Conservation (phyloP, 306 rosid species). For the Rosa chinensis region DNA sequence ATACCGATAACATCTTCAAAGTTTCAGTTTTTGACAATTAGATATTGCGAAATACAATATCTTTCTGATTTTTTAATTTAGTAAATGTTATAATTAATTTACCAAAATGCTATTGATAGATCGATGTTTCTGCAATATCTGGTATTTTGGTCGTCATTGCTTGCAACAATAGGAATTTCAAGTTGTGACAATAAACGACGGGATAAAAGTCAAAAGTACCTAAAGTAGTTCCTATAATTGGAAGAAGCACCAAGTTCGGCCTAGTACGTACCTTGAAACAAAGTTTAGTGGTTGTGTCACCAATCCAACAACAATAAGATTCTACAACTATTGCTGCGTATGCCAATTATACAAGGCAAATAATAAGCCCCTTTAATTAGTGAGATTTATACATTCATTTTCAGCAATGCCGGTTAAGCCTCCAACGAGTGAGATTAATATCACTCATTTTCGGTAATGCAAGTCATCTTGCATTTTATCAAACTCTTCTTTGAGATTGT, state of each 20-base stretch:
- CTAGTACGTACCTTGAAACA: background rate
- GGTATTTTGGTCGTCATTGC: background rate
- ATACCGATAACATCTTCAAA: background rate
- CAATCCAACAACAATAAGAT: background rate
- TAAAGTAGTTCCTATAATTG: background rate
- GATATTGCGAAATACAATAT: background rate
- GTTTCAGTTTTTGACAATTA: background rate
- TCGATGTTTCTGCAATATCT: background rate
- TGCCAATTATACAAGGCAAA: background rate
- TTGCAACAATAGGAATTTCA: background rate
- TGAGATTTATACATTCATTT: background rate
- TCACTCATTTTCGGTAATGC: background rate
- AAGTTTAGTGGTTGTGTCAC: constrained; percentile 1
- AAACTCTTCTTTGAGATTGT: background rate
- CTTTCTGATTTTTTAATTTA: background rate
- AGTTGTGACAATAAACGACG: background rate
- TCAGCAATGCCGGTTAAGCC: background rate
- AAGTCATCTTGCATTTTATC: background rate
- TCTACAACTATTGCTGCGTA: background rate
- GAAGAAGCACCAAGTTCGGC: background rate
- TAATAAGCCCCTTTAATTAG: too few relatives aligned
- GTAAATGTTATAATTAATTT: too few relatives aligned
- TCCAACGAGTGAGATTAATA: background rate
- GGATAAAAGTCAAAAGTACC: background rate
- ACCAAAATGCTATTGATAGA: too few relatives aligned